Evolutionary conservation across 2,329 filamentous ascomycete species (phyloP).

Genomic region (Calonectria pteridis): DNA sequence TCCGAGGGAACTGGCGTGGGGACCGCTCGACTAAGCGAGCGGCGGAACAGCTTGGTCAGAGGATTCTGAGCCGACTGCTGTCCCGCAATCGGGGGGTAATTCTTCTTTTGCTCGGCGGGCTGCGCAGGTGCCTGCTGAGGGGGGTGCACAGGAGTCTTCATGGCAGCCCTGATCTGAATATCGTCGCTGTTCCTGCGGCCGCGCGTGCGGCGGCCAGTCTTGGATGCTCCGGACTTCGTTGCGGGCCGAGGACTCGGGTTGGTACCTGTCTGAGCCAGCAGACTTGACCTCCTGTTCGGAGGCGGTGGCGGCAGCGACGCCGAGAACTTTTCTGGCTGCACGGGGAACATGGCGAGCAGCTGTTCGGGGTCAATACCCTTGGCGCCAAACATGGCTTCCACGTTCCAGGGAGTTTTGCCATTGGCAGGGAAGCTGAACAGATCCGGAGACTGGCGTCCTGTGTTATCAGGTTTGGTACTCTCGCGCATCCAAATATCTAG

Average conservation of each 20-base stretch:
- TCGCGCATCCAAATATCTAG: constrained; percentile 71
- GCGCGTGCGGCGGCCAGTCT: constrained; percentile 35
- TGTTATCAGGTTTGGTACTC: constrained; percentile 57
- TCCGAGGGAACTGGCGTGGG: constrained; percentile 18
- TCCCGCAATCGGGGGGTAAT: constrained; percentile 64
- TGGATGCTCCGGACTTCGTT: constrained; percentile 32
- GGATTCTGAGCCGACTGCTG: constrained; percentile 58
- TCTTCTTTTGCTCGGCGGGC: constrained; percentile 50
- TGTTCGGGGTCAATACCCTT: constrained; percentile 53
- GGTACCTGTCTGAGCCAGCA: constrained; percentile 60
- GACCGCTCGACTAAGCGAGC: constrained; percentile 57
- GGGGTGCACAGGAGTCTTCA: constrained; percentile 44
- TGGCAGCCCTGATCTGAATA: constrained; percentile 40
- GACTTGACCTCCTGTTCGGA: constrained; percentile 66
- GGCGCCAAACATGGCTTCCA: constrained; percentile 60
- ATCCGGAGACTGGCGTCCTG: constrained; percentile 60
- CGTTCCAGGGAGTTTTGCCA: constrained; percentile 59
- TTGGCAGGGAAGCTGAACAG: constrained; percentile 65
- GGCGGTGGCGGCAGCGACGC: constrained; percentile 58
- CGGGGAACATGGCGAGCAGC: constrained; percentile 60
- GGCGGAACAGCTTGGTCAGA: constrained; percentile 64
- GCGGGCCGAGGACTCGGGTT: constrained; percentile 31
- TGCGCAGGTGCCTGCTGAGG: constrained; percentile 31
- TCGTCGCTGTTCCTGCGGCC: constrained; percentile 48
- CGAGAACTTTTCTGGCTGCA: constrained; percentile 55